Evolutionary conservation across 371 early-diverging fungal species (phyloP).

Genomic region (Apophysomyces sp.): DNA sequence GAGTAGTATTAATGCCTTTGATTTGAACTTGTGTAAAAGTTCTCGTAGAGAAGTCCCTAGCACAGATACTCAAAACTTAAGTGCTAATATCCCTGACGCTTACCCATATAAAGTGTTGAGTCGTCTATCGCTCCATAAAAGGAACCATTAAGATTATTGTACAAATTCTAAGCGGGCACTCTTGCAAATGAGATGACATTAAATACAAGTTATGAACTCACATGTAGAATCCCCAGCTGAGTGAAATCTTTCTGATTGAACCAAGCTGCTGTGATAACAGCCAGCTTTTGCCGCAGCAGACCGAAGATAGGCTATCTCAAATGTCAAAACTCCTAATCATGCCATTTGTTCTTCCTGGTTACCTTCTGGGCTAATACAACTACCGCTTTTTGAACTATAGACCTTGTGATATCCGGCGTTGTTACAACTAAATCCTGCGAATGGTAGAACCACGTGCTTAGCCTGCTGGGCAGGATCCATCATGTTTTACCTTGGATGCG

Average conservation of each 20-base stretch:
- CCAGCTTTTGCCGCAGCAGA: slow-evolving; percentile 70
- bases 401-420: slow-evolving; percentile 78
- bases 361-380: slow-evolving; percentile 74
- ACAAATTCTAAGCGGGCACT: slow-evolving; percentile 52
- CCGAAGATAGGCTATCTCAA: slow-evolving; percentile 68
- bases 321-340: not conserved
- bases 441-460: not conserved
- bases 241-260: slow-evolving; percentile 82
- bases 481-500: slow-evolving; percentile 45
- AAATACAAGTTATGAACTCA: slow-evolving; percentile 19
- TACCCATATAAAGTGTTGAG: slow-evolving; percentile 68
- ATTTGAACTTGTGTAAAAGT: slow-evolving; percentile 68
- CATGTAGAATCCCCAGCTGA: slow-evolving; percentile 72
- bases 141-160: slow-evolving; percentile 57
- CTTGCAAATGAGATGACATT: not conserved
- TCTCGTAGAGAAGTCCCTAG: slow-evolving; percentile 72
- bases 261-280: slow-evolving; percentile 77
- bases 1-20: slow-evolving; percentile 71
- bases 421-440: slow-evolving; percentile 61
- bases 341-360: slow-evolving; percentile 9
- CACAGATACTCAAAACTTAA: not conserved
- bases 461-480: not conserved
- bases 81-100: not conserved
- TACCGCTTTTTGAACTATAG: slow-evolving; percentile 82
- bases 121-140: slow-evolving; percentile 67